A percentile compares a stretch with the other conserved stretches of the same genome.
phyloP scores from a whole-genome alignment of 1,284 basidiomycete species.

The Exsudoporus floridanus region DNA sequence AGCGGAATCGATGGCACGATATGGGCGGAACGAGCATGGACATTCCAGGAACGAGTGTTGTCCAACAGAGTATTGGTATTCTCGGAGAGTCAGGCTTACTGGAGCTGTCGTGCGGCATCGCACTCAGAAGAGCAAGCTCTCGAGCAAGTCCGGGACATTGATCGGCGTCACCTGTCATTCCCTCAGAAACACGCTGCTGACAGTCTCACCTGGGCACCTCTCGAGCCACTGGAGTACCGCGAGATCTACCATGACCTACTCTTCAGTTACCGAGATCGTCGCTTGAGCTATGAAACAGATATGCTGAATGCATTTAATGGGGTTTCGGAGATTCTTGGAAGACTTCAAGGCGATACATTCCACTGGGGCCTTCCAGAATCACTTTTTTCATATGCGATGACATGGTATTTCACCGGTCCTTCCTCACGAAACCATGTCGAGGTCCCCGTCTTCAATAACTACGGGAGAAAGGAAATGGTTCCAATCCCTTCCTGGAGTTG shows the following conservation, averaged over 20 bases:
- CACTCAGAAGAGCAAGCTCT: slow-evolving; percentile 18
- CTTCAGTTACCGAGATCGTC: slow-evolving; percentile 12
- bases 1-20: slow-evolving; percentile 4
- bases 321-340: slow-evolving; percentile 11
- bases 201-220: neutral
- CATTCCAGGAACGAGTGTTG: slow-evolving; percentile 24
- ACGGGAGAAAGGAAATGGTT: slow-evolving; percentile 2
- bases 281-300: slow-evolving; percentile 17
- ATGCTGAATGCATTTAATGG: slow-evolving; percentile 21
- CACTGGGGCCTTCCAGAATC: slow-evolving; percentile 23
- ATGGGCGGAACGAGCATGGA: slow-evolving; percentile 25
- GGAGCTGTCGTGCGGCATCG: slow-evolving; percentile 14
- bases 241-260: slow-evolving; percentile 4
- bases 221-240: slow-evolving; percentile 3
- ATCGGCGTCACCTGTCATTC: slow-evolving; percentile 2
- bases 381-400: slow-evolving; percentile 13
- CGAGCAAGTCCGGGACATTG: slow-evolving; percentile 2
- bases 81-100: slow-evolving; percentile 22
- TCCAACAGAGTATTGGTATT: slow-evolving; percentile 22
- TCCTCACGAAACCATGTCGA: slow-evolving; percentile 2
- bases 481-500: slow-evolving; percentile 24
- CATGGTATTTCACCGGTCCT: slow-evolving; percentile 11
- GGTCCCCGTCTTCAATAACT: slow-evolving; percentile 10
- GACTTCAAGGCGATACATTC: slow-evolving; percentile 16
- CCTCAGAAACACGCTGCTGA: neutral